These are phyloP conservation scores for Claviceps quebecensis DNA, from an alignment of 2,329 filamentous ascomycete genomes.

Conservation along the genomic window DNA sequence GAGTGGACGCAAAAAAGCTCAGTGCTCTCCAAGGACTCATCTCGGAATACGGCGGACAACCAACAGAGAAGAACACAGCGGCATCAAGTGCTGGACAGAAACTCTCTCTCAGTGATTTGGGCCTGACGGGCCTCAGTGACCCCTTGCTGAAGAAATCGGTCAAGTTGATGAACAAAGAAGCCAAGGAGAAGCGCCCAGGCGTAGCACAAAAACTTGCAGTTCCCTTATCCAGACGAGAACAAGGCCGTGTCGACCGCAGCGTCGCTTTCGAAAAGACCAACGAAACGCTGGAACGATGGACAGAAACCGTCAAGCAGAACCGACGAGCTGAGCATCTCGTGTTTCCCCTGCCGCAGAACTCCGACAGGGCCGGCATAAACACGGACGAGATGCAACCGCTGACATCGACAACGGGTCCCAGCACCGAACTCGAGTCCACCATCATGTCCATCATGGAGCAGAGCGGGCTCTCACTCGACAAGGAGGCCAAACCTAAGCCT, in stretches of 20 bases:
- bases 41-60: constrained; percentile 52
- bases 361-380: constrained; percentile 44
- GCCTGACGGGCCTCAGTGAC: constrained; percentile 56
- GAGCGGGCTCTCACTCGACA: constrained; percentile 54
- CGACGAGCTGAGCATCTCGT: constrained; percentile 78
- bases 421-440: constrained; percentile 70
- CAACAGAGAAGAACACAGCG: constrained; percentile 33
- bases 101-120: constrained; percentile 62
- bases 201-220: constrained; percentile 58
- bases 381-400: constrained; percentile 52
- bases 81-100: constrained; percentile 43
- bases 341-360: constrained; percentile 70
- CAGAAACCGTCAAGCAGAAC: constrained; percentile 89
- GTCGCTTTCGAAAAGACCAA: constrained; percentile 86
- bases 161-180: constrained; percentile 56
- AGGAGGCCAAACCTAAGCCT: constrained; percentile 33
- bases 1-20: constrained; percentile 40
- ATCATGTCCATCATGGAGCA: constrained; percentile 85
- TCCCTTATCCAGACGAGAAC: constrained; percentile 71
- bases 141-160: constrained; percentile 64
- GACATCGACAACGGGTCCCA: constrained; percentile 44
- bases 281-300: constrained; percentile 80
- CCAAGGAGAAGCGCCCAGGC: constrained; percentile 33
- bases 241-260: constrained; percentile 67
- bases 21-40: constrained; percentile 56